Evolutionary conservation across 257 asterid genomes (phyloP), one percentile per base, ranked within the genome.

Genomic region (Ehretia macrophylla): DNA sequence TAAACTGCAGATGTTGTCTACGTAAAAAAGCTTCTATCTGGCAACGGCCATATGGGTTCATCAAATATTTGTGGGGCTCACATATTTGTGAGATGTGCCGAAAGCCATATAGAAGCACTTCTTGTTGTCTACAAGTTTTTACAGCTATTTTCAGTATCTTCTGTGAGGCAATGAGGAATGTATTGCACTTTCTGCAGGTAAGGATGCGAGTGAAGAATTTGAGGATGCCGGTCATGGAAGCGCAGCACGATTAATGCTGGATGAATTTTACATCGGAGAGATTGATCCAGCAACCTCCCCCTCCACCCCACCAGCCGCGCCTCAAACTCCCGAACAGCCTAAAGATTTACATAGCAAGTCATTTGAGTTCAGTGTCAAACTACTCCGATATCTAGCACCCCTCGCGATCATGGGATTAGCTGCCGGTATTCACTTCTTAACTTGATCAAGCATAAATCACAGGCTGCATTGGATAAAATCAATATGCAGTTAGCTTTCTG

Each of bases 181-280:
- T 40, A 9, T 9, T 17, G 21, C 20, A 13, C 16, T 11, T 8
- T 14, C 39, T 32, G 13, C 50, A 87, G 96, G 95, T 0, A 81
- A 68, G 66, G 96, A 85, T 56, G 92, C 87, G 32, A 85, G 92
- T 50, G 81, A 85, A 48, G 91, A 85, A 59, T 87, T 87, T 49
- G 96, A 87, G 77, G 85, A 78, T 14, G 89, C 77, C 21, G 95
- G 96, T 0, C 96, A 85, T 63, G 96, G 96, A 0, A 87, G 96
- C 53, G 83, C 89, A 1, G 95, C 96, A 18, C 73, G 92, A 65
- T 60, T 87, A 62, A 87, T 87, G 94, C 64, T 87, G 51, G 96
- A 87, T 19, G 96, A 87, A 55, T 87, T 77, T 69, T 87, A 79
- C 44, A 71, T 77, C 0, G 89, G 91, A 37, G 96, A 87, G 73